These are phyloP conservation scores for Rhynchosporium secalis DNA, from an alignment of 2,329 filamentous ascomycete genomes.

Conservation along the genomic window DNA sequence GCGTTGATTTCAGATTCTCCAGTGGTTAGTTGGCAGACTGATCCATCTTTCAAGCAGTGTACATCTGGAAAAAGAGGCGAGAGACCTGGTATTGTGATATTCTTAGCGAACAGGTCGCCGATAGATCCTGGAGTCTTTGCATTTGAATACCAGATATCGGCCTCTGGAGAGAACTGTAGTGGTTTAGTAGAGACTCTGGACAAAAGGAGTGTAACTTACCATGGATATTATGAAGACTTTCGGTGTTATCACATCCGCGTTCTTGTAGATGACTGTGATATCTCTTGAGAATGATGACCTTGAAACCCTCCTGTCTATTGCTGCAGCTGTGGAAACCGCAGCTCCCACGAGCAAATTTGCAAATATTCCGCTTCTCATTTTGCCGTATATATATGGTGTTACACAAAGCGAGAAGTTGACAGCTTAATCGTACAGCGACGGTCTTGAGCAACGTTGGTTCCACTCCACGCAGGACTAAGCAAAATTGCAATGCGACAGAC, in stretches of 20 bases:
- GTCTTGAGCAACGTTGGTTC: neutral
- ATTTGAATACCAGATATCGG: conserved; percentile 59
- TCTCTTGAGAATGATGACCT: conserved; percentile 16
- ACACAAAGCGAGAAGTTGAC: neutral
- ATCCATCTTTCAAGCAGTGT: conserved; percentile 60
- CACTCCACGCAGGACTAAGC: neutral
- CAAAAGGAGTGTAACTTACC: conserved; percentile 44
- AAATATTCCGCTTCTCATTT: conserved; percentile 16
- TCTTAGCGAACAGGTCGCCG: conserved; percentile 56
- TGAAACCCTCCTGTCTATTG: conserved; percentile 17
- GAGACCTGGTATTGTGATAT: conserved; percentile 60
- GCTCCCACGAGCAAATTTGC: conserved; percentile 17
- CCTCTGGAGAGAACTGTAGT: conserved; percentile 60
- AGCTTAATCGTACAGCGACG: neutral
- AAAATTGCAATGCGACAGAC: neutral
- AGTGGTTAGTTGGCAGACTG: conserved; percentile 67
- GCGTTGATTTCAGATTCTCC: conserved; percentile 76
- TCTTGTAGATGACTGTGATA: conserved; percentile 21
- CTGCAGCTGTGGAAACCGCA: conserved; percentile 16
- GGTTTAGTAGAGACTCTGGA: neutral
- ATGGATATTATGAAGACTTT: conserved; percentile 65
- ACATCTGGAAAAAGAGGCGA: conserved; percentile 65
- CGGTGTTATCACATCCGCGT: conserved; percentile 41
- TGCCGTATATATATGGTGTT: neutral
- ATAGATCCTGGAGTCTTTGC: conserved; percentile 46